Conservation (phyloP, 805 yeast species). For the Metschnikowia borealis region DNA sequence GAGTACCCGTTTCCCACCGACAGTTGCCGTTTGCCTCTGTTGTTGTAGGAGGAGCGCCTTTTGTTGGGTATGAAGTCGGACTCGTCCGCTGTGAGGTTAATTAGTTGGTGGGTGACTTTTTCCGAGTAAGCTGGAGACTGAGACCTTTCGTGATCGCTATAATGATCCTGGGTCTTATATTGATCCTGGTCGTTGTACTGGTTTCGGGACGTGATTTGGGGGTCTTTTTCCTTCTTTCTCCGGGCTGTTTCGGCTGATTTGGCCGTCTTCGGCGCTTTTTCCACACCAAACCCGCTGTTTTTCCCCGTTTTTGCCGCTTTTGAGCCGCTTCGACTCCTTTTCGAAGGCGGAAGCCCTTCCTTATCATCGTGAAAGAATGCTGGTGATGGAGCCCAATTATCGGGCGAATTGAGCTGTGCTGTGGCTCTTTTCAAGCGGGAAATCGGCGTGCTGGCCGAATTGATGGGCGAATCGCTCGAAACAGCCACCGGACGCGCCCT, state of each 20-base stretch:
- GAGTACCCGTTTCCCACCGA: conserved; percentile 71
- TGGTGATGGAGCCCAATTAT: conserved; percentile 1
- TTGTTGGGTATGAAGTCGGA: conserved; percentile 6
- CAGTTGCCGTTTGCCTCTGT: conserved; percentile 68
- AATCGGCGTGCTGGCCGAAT: conserved; percentile 14
- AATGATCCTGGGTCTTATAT: too few relatives aligned
- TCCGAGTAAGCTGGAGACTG: conserved; percentile 19
- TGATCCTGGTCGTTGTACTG: too few relatives aligned
- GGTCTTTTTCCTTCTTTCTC: not conserved
- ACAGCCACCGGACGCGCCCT: not conserved
- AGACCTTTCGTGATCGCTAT: not conserved
- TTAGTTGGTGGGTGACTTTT: conserved; percentile 27
- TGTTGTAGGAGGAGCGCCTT: conserved; percentile 41
- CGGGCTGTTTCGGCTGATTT: not conserved
- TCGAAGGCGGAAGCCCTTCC: not conserved
- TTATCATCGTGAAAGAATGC: not conserved
- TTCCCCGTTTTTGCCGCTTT: not conserved
- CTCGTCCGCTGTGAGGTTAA: conserved; percentile 19
- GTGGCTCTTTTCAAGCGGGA: conserved; percentile 15
- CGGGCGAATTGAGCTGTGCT: conserved; percentile 10
- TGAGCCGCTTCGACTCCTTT: not conserved
- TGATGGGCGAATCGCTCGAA: conserved; percentile 9
- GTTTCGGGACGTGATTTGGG: not conserved
- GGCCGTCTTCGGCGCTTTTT: not conserved
- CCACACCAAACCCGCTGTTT: not conserved